These are phyloP conservation scores for Termitomyces bulborhizus DNA, from an alignment of 768 basidiomycete species.

Conservation along the genomic window DNA sequence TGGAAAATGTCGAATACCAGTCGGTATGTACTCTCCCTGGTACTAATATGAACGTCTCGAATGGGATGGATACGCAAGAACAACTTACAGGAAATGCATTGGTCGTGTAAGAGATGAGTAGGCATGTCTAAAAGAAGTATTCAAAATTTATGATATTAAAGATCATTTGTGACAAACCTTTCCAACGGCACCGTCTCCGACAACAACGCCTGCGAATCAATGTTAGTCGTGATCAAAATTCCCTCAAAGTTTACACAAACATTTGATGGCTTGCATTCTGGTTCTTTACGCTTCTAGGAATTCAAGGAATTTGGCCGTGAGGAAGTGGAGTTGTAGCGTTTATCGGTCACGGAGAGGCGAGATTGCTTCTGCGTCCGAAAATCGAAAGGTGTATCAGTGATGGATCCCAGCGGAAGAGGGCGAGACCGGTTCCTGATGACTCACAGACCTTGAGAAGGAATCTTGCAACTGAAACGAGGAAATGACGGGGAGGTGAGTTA, in stretches of 20 bases:
- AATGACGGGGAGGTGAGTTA: constrained; percentile 13
- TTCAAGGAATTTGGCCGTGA: constrained; percentile 11
- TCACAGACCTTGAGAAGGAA: constrained; percentile 12
- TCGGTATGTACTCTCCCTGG: constrained; percentile 96
- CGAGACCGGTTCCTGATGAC: not conserved
- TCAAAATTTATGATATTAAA: constrained; percentile 12
- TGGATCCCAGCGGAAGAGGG: constrained; percentile 1
- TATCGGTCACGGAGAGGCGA: constrained; percentile 15
- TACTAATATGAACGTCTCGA: constrained; percentile 12
- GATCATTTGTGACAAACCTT: constrained; percentile 54
- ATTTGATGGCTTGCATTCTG: constrained; percentile 90
- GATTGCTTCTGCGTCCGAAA: constrained; percentile 11
- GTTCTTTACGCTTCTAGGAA: constrained; percentile 18
- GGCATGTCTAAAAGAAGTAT: constrained; percentile 70
- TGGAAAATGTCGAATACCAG: constrained; percentile 42
- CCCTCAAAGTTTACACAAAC: constrained; percentile 32
- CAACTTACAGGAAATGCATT: constrained; percentile 87
- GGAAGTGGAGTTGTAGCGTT: constrained; percentile 16
- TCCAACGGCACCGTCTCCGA: constrained; percentile 97
- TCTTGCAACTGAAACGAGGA: constrained; percentile 11
- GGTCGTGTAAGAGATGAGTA: constrained; percentile 98
- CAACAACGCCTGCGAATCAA: constrained; percentile 77
- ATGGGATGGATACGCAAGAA: constrained; percentile 3
- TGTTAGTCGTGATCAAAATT: constrained; percentile 23
- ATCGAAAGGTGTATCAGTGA: constrained; percentile 8